A percentile compares a stretch with the other conserved stretches of the same genome.
These are phyloP conservation scores for Conoideocrella luteorostrata DNA, from an alignment of 2,329 filamentous ascomycete genomes.

Conservation along the genomic window DNA sequence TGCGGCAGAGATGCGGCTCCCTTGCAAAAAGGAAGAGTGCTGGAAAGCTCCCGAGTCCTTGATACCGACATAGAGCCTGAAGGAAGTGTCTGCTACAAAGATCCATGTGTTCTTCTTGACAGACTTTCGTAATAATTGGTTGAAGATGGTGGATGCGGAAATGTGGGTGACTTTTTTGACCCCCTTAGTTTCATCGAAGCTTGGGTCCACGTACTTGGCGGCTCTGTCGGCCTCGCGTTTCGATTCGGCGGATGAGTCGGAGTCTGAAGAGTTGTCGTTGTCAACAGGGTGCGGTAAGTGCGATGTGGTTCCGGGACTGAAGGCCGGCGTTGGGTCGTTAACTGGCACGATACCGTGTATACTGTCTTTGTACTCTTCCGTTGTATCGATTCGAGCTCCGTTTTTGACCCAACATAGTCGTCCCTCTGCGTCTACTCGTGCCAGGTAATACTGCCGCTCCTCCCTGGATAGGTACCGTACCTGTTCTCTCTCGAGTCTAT, in stretches of 20 bases:
- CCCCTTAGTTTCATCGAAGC: conserved; percentile 55
- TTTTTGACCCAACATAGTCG: conserved; percentile 85
- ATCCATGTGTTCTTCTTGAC: conserved; percentile 90
- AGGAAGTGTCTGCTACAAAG: conserved; percentile 81
- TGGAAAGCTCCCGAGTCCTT: conserved; percentile 86
- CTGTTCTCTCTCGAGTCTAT: conserved; percentile 67
- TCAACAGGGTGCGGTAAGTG: conserved; percentile 11
- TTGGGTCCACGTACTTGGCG: conserved; percentile 59
- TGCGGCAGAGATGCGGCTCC: conserved; percentile 72
- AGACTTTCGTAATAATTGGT: conserved; percentile 70
- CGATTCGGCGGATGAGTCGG: conserved; percentile 34
- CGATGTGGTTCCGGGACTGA: conserved; percentile 20
- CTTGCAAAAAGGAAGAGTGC: conserved; percentile 83
- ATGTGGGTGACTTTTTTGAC: conserved; percentile 52
- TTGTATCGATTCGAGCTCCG: conserved; percentile 69
- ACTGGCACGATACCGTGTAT: conserved; percentile 64
- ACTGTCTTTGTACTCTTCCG: conserved; percentile 69
- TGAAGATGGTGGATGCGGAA: conserved; percentile 66
- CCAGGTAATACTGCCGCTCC: conserved; percentile 74
- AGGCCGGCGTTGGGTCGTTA: conserved; percentile 54
- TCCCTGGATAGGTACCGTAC: conserved; percentile 80
- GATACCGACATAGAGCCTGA: conserved; percentile 82
- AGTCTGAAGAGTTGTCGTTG: conserved; percentile 19
- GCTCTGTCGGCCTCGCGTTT: conserved; percentile 53
- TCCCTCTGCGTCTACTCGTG: conserved; percentile 67